Evolutionary conservation across 1,139 yeast genomes (phyloP), one percentile per base, ranked within the genome.

Genomic region (Yamadazyma conglobata): DNA sequence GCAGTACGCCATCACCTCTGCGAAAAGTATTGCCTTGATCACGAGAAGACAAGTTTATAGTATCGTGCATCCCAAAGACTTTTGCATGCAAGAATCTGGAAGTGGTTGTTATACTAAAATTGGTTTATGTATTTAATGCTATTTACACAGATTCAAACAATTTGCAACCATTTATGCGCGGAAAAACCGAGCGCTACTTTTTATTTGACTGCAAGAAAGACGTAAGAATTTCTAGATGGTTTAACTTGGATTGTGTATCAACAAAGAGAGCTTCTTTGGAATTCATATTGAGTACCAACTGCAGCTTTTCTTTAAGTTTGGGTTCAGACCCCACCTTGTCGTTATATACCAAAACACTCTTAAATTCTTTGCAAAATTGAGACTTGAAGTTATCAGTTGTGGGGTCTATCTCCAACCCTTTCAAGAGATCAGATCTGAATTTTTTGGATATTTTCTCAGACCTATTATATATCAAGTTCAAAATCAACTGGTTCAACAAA

Each of bases 391-490:
- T 34, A 3, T 46, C 52, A 9, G 27, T 26, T 12, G 29, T 31
- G 5, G 30, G 22, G 30, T 40, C 38, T 9, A 76, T 50, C 11
- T 60, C 56, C 28, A 57, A 53, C 0, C 86, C 88, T 37, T 47
- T 52, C 10, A 64, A 53, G 31, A 70, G 56, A 9, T 64, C 47
- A 13, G 43, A 42, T 30, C 66, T 54, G 34, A 59, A 70, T 15
- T 42, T 47, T 1, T 50, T 47, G 1, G 79, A 72, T 13, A 65
- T 51, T 3, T 52, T 57, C 36, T 70, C 68, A 0, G 84, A 74
- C 41, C 82, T 83, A 31, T 64, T 65, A 31, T 76, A 70, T 17
- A 87, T 71, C 12, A 87, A 80, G 29, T 70, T 69, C 31, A 82
- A 59, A 3, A 85, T 75, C 14, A 79, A 70, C 38, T 68, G 69